Evolutionary conservation across 768 basidiomycete genomes (phyloP).

Genomic region (Tremella fuciformis): DNA sequence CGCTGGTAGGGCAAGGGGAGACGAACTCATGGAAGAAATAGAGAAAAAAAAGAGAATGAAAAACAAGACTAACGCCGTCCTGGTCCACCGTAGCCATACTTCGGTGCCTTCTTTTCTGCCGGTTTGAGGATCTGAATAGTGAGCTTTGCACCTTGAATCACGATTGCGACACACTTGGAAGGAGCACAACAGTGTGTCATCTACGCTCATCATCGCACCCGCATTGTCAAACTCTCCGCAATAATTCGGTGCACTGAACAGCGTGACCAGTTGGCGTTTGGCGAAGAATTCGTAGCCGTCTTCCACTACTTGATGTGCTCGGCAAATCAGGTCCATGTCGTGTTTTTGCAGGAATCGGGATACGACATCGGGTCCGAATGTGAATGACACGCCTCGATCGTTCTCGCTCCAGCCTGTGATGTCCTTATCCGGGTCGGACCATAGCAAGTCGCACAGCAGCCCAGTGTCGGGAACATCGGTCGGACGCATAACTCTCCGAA

Average conservation of each 20-base stretch:
- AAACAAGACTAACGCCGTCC: slow-evolving; percentile 54
- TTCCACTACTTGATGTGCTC: slow-evolving; percentile 98
- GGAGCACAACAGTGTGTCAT: slow-evolving; percentile 92
- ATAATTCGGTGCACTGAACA: slow-evolving; percentile 83
- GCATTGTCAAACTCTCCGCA: slow-evolving; percentile 83
- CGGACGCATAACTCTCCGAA: slow-evolving; percentile 96
- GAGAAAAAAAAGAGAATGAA: slow-evolving; percentile 53
- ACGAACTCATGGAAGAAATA: slow-evolving; percentile 65
- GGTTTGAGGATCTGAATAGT: slow-evolving; percentile 84
- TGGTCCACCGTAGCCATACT: slow-evolving; percentile 54
- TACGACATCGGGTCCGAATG: slow-evolving; percentile 97
- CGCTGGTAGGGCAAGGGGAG: slow-evolving; percentile 4
- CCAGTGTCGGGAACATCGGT: slow-evolving; percentile 99
- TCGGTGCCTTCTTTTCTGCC: slow-evolving; percentile 91
- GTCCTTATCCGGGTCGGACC: slow-evolving; percentile 99
- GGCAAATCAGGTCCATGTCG: slow-evolving; percentile 98
- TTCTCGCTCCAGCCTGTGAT: slow-evolving; percentile 99
- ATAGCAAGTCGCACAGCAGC: slow-evolving; percentile 89
- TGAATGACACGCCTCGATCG: slow-evolving; percentile 97
- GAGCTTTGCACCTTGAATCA: slow-evolving; percentile 5
- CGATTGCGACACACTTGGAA: slow-evolving; percentile 71
- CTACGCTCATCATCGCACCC: slow-evolving; percentile 99
- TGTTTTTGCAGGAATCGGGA: slow-evolving; percentile 98
- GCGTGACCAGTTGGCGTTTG: slow-evolving; percentile 90
- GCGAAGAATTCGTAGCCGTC: slow-evolving; percentile 99